A percentile compares a stretch with the other conserved stretches of the same genome.
Conservation (phyloP, 2,329 filamentous ascomycete genomes). For the Aspergillus ustus region DNA sequence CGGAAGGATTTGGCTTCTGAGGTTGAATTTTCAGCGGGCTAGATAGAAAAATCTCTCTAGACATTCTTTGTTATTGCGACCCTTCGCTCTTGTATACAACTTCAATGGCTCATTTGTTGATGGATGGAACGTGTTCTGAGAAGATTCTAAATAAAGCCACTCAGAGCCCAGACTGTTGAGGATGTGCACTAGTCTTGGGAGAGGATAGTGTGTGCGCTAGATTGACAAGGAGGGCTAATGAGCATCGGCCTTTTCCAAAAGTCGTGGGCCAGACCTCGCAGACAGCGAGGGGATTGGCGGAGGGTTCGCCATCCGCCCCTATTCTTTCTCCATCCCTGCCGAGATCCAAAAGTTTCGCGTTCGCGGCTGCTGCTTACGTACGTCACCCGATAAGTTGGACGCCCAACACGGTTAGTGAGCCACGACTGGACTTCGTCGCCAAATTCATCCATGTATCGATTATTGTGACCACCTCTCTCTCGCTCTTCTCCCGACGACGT, state of each 20-base stretch:
- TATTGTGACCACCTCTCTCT: conserved; percentile 9
- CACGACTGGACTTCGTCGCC: conserved; percentile 1
- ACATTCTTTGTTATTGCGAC: not conserved
- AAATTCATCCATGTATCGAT: conserved; percentile 13
- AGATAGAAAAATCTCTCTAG: not conserved
- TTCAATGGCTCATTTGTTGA: not conserved
- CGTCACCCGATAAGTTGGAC: not conserved
- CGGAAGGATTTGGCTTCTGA: not conserved
- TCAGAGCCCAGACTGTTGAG: not conserved
- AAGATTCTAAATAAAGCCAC: conserved; percentile 3
- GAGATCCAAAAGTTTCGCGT: not conserved
- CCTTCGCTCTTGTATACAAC: not conserved
- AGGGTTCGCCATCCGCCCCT: conserved; percentile 5
- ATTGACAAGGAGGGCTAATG: not conserved
- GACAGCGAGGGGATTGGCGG: not conserved
- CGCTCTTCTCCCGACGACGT: not conserved
- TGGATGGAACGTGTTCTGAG: not conserved
- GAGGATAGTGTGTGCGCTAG: not conserved
- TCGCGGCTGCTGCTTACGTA: conserved; percentile 11
- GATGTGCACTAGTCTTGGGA: not conserved
- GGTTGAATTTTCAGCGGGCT: not conserved
- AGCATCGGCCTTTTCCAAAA: not conserved
- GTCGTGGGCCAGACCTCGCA: not conserved
- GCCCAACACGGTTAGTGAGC: conserved; percentile 10
- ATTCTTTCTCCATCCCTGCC: not conserved